phyloP scores from a whole-genome alignment of 495 filamentous ascomycete species.

The Talaromyces borbonicus region DNA sequence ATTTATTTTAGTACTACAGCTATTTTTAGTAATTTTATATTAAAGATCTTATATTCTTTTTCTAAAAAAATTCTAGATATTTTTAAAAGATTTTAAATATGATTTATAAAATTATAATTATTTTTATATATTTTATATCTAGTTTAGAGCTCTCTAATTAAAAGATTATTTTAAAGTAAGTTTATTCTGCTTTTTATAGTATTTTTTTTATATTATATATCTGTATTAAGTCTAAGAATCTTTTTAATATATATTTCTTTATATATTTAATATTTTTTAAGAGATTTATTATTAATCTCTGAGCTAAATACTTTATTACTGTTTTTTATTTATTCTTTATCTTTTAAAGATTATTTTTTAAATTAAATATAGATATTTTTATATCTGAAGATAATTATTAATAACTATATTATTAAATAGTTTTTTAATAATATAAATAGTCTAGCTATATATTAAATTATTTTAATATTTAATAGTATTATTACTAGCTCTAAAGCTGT shows the following conservation, averaged over 20 bases:
- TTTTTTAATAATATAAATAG: background rate
- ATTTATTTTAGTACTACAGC: background rate
- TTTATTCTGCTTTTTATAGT: no score
- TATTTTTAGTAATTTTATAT: background rate
- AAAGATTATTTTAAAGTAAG: constrained; percentile 4
- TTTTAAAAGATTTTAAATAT: constrained; percentile 8
- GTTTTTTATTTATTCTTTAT: constrained; percentile 8
- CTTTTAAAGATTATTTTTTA: constrained; percentile 2
- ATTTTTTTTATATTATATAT: constrained; percentile 10
- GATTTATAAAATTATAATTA: constrained; percentile 1
- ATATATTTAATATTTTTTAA: no score
- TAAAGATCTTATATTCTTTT: constrained; percentile 7
- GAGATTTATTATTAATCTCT: no score
- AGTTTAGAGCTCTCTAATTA: constrained; percentile 5
- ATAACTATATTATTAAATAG: background rate
- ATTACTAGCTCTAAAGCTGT: background rate
- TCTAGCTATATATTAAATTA: background rate
- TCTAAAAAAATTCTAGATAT: constrained; percentile 8
- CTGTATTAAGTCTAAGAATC: constrained; percentile 7
- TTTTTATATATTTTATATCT: constrained; percentile 9
- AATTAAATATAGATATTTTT: background rate
- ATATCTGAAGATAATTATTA: background rate
- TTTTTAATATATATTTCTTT: constrained; percentile 12
- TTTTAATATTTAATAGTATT: background rate
- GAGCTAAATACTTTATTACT: constrained; percentile 1